These are phyloP conservation scores for Rosellinia necatrix DNA, from an alignment of 2,329 filamentous ascomycete genomes.

Conservation along the genomic window DNA sequence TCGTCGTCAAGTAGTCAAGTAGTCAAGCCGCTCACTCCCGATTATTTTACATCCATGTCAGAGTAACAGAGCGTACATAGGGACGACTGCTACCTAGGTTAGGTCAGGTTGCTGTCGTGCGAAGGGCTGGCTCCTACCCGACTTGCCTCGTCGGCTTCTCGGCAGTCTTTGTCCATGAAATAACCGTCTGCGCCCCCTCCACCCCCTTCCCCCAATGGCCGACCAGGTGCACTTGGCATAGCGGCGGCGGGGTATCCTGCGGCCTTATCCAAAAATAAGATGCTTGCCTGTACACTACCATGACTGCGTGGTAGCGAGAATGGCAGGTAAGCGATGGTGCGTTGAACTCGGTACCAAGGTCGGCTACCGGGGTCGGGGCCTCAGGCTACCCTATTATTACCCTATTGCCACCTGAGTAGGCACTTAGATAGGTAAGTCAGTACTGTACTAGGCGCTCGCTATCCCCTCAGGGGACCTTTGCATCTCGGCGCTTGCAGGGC, in stretches of 20 bases:
- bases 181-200: too few relatives aligned
- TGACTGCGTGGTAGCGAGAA: constrained; percentile 13
- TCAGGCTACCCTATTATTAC: too few relatives aligned
- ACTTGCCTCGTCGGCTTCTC: background rate
- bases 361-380: too few relatives aligned
- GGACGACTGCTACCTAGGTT: constrained; percentile 12
- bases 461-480: constrained; percentile 12
- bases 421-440: too few relatives aligned
- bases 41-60: constrained; percentile 8
- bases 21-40: too few relatives aligned
- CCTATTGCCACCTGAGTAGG: too few relatives aligned
- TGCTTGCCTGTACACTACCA: constrained; percentile 8
- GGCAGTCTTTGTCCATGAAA: background rate
- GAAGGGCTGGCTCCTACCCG: background rate
- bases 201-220: background rate
- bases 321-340: constrained; percentile 4
- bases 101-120: constrained; percentile 21
- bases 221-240: background rate
- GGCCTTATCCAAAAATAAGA: constrained; percentile 2
- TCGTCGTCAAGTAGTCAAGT: too few relatives aligned
- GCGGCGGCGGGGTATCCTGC: background rate
- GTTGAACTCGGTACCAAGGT: constrained; percentile 4
- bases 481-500: constrained; percentile 18
- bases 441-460: background rate
- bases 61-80: constrained; percentile 19